Evolutionary conservation across 106 monocot genomes (phyloP).

Genomic region (Dendrobium chrysotoxum): DNA sequence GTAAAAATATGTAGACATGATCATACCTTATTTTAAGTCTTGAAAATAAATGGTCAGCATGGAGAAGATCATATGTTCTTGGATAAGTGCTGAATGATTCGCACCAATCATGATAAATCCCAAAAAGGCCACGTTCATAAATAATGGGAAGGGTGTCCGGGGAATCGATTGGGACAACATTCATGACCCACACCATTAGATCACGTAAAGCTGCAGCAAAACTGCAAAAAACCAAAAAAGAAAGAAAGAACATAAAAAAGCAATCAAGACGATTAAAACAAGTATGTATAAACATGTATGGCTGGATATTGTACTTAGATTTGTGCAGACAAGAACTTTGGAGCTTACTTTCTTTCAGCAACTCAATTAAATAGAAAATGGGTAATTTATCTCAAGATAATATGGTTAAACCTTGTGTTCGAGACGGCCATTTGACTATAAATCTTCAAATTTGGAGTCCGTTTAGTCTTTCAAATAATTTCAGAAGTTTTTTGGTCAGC

Average conservation of each 20-base stretch:
- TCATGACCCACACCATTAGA: slow-evolving; percentile 55
- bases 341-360: neutral
- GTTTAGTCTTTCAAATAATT: too few relatives aligned
- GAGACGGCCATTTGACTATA: too few relatives aligned
- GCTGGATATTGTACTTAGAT: neutral
- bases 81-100: slow-evolving; percentile 29
- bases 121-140: slow-evolving; percentile 28
- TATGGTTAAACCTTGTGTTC: neutral
- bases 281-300: neutral
- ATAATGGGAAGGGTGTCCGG: slow-evolving; percentile 33
- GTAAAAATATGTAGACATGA: neutral
- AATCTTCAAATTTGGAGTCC: too few relatives aligned
- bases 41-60: slow-evolving; percentile 34
- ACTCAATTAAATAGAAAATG: neutral
- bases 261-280: neutral
- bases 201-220: slow-evolving; percentile 55
- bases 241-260: neutral
- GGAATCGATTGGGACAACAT: slow-evolving; percentile 47
- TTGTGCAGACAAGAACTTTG: neutral
- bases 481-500: too few relatives aligned
- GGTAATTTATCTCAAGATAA: neutral
- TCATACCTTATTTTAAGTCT: slow-evolving; percentile 35
- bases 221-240: slow-evolving; percentile 10
- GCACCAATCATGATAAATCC: slow-evolving; percentile 35
- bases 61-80: slow-evolving; percentile 27